A percentile compares a stretch with the other conserved stretches of the same genome.
phyloP scores from a whole-genome alignment of 2,329 filamentous ascomycete genomes.

The Fusarium floridanum region DNA sequence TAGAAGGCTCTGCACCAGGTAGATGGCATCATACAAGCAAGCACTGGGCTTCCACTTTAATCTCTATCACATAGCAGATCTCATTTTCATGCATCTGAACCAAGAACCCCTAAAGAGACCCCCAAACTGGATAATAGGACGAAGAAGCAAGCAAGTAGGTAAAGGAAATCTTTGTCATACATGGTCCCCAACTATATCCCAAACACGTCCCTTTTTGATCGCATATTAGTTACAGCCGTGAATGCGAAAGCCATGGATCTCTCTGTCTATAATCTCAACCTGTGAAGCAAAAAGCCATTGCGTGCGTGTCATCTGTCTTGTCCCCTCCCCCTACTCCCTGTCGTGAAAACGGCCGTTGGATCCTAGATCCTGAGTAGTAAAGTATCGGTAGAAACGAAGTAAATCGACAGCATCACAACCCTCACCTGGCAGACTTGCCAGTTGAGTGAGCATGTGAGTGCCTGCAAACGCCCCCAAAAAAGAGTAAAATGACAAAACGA shows the following conservation, averaged over 20 bases:
- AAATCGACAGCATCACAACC: constrained; percentile 39
- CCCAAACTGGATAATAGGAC: constrained; percentile 25
- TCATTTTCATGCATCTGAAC: constrained; percentile 35
- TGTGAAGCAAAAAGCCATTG: constrained; percentile 49
- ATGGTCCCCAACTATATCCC: constrained; percentile 50
- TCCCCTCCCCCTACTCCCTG: constrained; percentile 33
- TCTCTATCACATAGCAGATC: constrained; percentile 41
- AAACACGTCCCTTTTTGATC: constrained; percentile 51
- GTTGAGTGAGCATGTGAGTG: constrained; percentile 18
- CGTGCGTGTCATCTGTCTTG: constrained; percentile 45
- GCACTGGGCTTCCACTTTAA: constrained; percentile 32
- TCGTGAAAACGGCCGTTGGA: constrained; percentile 44
- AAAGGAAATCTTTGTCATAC: constrained; percentile 51
- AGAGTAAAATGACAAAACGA: constrained; percentile 26
- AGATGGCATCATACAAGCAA: constrained; percentile 23
- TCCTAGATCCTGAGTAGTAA: constrained; percentile 44
- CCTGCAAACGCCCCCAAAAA: constrained; percentile 40
- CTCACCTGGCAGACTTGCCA: constrained; percentile 24
- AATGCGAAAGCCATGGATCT: constrained; percentile 47
- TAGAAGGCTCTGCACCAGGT: neutral
- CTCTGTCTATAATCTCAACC: constrained; percentile 55
- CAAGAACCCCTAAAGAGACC: constrained; percentile 35
- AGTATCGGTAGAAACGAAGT: constrained; percentile 35
- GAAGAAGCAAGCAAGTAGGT: constrained; percentile 43
- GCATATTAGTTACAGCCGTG: constrained; percentile 55